These are phyloP conservation scores for Yarrowia sp. DNA, from an alignment of 805 yeast species.

Conservation along the genomic window DNA sequence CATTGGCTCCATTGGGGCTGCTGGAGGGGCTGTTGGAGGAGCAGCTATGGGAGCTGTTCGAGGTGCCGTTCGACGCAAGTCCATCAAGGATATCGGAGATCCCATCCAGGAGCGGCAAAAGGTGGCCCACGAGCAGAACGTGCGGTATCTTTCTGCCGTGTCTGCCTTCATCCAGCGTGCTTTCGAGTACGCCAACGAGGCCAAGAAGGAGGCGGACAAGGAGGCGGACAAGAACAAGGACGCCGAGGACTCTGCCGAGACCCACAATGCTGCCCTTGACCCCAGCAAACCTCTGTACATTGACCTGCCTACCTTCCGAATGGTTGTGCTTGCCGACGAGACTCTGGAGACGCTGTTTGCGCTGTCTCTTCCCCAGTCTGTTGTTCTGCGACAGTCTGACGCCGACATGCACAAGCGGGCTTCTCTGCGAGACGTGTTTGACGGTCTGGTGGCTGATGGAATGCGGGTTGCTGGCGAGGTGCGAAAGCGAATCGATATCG, in stretches of 20 bases:
- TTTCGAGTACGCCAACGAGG: conserved; percentile 79
- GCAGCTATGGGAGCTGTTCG: conserved; percentile 10
- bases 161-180: conserved; percentile 82
- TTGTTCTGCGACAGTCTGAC: conserved; percentile 39
- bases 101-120: conserved; percentile 43
- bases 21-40: conserved; percentile 39
- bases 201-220: background rate
- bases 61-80: background rate
- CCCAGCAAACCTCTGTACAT: conserved; percentile 73
- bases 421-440: conserved; percentile 75
- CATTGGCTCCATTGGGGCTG: conserved; percentile 30
- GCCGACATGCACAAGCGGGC: conserved; percentile 4
- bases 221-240: conserved; percentile 17
- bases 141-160: conserved; percentile 76
- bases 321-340: conserved; percentile 93
- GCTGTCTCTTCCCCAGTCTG: conserved; percentile 59
- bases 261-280: conserved; percentile 71
- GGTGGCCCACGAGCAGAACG: conserved; percentile 37
- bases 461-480: conserved; percentile 87
- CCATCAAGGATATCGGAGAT: conserved; percentile 46
- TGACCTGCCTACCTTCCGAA: conserved; percentile 83
- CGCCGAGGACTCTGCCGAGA: background rate
- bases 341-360: conserved; percentile 84
- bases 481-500: conserved; percentile 73
- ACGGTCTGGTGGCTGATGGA: conserved; percentile 88